Base-by-base conservation (phyloP, 139 green algal species). In the Chlorella sp. region DNA sequence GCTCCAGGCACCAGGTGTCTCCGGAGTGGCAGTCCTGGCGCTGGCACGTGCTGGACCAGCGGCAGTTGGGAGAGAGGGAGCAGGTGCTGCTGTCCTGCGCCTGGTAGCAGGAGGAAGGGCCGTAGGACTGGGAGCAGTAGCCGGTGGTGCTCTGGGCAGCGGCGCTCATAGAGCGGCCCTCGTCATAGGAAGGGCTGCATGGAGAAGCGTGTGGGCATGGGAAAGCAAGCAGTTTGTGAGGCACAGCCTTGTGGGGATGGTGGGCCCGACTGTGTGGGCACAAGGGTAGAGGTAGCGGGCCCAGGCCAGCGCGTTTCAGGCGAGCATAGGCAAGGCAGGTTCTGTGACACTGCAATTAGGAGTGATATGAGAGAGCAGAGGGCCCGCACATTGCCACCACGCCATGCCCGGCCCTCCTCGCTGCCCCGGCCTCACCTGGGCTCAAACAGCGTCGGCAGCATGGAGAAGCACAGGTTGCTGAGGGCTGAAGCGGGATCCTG, bases 1-100 rank as follows among this genome's bases (percentile, higher is more conserved):
- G 57, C 81, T 77, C 57, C 57, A 26, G 57, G 81, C 81, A 86
- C n/a, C 34, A 86, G 57, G n/a, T 53, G 81, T 86, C 81, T 5
- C 15, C 19, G 28, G 57, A 30, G 60, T 40, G 48, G 81, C 81
- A 86, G 18, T 75, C 40, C 81, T 86, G 57, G 24, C 37, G 30
- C 9, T 37, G 37, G 81, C 81, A 86, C n/a, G 57, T 73, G 81
- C 26, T 22, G 34, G 57, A 32, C 81, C 81, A 86, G 34, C 53
- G 81, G 60, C 81, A 86, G 81, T 60, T 57, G 28, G 81, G 48
- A 0, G 71, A 28, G 30, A 36, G 15, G 53, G 30, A 22, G 81
- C 81, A 86, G 14, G 28, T 39, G 28, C 19, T 32, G 81, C 19
- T n/a, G 81, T 86, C 53, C 4, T 12, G 48, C 28, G 81, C 53